Percentiles rank a stretch among this genome's conserved stretches.
Conservation (phyloP, 139 green algal species). For the Chlamydomonas sp. region DNA sequence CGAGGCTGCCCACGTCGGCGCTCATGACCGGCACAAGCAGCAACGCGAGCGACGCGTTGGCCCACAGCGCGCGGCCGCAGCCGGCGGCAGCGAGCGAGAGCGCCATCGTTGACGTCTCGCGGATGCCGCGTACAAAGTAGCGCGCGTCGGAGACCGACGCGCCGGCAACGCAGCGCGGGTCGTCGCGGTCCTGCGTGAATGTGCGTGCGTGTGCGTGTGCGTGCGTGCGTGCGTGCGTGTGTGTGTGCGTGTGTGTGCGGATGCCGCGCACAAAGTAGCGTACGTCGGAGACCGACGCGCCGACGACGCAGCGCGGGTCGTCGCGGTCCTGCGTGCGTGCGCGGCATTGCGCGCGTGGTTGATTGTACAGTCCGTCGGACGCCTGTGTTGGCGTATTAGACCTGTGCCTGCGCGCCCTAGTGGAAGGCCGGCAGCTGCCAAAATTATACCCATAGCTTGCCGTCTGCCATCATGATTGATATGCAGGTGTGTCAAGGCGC, state of each 20-base stretch:
- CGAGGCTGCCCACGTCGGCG: conserved; percentile 21
- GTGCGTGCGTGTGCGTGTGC: no score
- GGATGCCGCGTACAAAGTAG: conserved; percentile 36
- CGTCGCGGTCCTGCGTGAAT: background rate
- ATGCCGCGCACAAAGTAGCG: conserved; percentile 41
- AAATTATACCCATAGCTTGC: no score
- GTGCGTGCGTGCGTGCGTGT: no score
- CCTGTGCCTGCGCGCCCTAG: no score
- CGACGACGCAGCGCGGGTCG: conserved; percentile 23
- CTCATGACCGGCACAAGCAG: background rate
- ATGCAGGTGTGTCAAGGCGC: no score
- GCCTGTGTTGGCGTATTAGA: no score
- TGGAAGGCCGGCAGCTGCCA: no score
- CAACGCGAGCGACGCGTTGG: conserved; percentile 3
- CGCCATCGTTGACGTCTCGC: conserved; percentile 13
- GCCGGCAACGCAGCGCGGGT: conserved; percentile 21
- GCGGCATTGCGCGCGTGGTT: no score
- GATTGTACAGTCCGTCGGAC: no score
- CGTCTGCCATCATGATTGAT: no score
- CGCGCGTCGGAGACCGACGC: conserved; percentile 23
- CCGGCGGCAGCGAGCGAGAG: conserved; percentile 14
- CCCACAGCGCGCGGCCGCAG: conserved; percentile 7
- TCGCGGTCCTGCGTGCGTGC: no score
- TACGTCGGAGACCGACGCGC: conserved; percentile 19
- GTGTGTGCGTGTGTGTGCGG: no score